These are phyloP conservation scores for Solanum etuberosum DNA, from an alignment of 257 asterid species.

Conservation along the genomic window DNA sequence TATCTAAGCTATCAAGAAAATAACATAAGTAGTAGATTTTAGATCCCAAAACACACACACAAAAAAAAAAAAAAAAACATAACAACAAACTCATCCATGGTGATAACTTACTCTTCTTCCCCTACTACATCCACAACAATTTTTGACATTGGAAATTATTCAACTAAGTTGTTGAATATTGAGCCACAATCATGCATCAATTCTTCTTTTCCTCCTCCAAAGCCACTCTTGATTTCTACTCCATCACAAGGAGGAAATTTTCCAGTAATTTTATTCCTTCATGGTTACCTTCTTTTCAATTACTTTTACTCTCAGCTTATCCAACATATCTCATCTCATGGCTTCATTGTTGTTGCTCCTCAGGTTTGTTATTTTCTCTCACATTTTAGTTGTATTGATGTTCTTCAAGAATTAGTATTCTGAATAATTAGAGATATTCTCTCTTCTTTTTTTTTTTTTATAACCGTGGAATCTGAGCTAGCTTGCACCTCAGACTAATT, in stretches of 20 bases:
- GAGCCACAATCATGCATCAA: slow-evolving; percentile 10
- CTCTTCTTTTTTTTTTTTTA: background rate
- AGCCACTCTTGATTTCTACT: slow-evolving; percentile 48
- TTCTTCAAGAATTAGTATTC: background rate
- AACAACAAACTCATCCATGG: slow-evolving; percentile 10
- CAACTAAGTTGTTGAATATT: slow-evolving; percentile 20
- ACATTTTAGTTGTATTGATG: background rate
- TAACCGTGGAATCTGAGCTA: background rate
- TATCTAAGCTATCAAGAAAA: background rate
- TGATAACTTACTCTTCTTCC: slow-evolving; percentile 7
- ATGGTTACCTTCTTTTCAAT: slow-evolving; percentile 76
- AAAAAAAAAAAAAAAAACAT: background rate
- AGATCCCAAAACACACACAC: background rate
- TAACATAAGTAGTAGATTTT: background rate
- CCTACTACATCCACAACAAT: slow-evolving; percentile 15
- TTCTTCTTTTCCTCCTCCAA: slow-evolving; percentile 36
- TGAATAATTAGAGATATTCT: background rate
- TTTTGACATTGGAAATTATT: slow-evolving; percentile 34
- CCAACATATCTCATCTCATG: slow-evolving; percentile 76
- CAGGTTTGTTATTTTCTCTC: slow-evolving; percentile 33
- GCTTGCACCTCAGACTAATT: background rate
- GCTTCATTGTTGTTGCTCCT: slow-evolving; percentile 75
- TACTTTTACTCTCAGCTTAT: slow-evolving; percentile 77
- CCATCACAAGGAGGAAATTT: slow-evolving; percentile 45
- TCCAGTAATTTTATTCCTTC: slow-evolving; percentile 64